Percentiles rank a stretch among this genome's conserved stretches.
phyloP scores from a whole-genome alignment of 2,329 filamentous ascomycete genomes.

The Alternaria ventricosa region DNA sequence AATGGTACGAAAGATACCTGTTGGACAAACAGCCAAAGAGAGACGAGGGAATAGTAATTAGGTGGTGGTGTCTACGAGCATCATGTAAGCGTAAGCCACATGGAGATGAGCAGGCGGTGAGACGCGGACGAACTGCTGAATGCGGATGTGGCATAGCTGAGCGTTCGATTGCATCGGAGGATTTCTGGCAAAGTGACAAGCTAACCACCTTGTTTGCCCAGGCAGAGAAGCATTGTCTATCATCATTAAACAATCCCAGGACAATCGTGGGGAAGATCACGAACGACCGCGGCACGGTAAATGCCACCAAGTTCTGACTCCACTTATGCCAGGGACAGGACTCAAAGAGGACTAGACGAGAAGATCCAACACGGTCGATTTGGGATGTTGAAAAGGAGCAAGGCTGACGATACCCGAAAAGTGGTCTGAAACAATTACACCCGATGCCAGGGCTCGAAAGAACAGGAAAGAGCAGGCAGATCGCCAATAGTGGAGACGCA shows the following conservation, averaged over 20 bases:
- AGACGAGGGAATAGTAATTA: not conserved
- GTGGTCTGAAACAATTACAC: not conserved
- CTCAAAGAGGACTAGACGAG: not conserved
- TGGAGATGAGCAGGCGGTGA: not conserved
- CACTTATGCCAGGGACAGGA: not conserved
- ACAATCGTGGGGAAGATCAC: not conserved
- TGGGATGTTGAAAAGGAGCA: not conserved
- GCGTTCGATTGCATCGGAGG: not conserved
- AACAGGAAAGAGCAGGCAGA: not conserved
- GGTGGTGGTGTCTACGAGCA: not conserved
- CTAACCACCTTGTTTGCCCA: not conserved
- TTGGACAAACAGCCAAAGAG: not conserved
- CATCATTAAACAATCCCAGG: not conserved
- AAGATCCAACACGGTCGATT: not conserved
- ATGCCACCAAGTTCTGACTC: not conserved
- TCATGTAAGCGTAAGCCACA: not conserved
- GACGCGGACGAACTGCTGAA: not conserved
- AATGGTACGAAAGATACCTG: not conserved
- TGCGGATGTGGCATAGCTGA: not conserved
- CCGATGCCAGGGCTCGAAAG: not conserved
- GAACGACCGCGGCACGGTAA: not conserved
- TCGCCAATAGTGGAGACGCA: not conserved
- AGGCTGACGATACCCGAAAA: not conserved
- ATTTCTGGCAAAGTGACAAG: not conserved
- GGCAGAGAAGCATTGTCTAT: slow-evolving; percentile 1